phyloP scores from a whole-genome alignment of 2,329 filamentous ascomycete genomes.

The Ambrosiella beaveri region DNA sequence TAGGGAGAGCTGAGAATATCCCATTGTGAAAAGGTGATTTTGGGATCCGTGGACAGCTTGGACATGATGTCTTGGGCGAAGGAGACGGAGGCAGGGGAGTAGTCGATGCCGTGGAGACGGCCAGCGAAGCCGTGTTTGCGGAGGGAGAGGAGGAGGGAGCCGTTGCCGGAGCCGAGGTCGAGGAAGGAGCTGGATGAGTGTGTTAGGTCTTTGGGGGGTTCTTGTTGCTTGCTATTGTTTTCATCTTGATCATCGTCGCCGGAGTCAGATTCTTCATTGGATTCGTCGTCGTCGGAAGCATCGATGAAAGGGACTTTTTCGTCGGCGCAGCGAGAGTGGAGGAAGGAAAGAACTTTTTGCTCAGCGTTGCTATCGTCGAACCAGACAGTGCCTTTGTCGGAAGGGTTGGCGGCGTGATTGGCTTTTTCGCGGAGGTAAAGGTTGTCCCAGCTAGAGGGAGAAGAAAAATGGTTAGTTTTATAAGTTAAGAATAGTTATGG shows the following conservation, averaged over 20 bases:
- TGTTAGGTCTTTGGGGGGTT: constrained; percentile 20
- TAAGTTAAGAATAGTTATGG: background rate
- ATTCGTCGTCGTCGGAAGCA: constrained; percentile 15
- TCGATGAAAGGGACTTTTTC: background rate
- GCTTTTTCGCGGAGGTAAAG: constrained; percentile 54
- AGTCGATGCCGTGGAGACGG: constrained; percentile 72
- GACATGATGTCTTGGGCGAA: constrained; percentile 50
- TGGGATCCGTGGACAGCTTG: constrained; percentile 9
- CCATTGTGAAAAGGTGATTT: constrained; percentile 38
- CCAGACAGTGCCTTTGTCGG: constrained; percentile 82
- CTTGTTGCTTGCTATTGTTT: constrained; percentile 12
- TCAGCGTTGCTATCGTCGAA: constrained; percentile 89
- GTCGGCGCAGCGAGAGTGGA: constrained; percentile 24
- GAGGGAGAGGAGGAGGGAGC: constrained; percentile 71
- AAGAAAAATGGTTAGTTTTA: background rate
- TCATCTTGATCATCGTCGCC: constrained; percentile 12
- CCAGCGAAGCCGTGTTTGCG: constrained; percentile 45
- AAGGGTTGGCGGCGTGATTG: constrained; percentile 54
- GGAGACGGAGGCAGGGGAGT: constrained; percentile 56
- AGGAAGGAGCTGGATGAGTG: constrained; percentile 35
- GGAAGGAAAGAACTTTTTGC: constrained; percentile 55
- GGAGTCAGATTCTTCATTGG: constrained; percentile 16
- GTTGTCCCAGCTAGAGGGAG: constrained; percentile 47
- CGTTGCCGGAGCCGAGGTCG: constrained; percentile 89
- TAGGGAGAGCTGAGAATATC: constrained; percentile 37